Evolutionary conservation across 2,329 filamentous ascomycete genomes (phyloP).

Genomic region (Fusarium palustre): DNA sequence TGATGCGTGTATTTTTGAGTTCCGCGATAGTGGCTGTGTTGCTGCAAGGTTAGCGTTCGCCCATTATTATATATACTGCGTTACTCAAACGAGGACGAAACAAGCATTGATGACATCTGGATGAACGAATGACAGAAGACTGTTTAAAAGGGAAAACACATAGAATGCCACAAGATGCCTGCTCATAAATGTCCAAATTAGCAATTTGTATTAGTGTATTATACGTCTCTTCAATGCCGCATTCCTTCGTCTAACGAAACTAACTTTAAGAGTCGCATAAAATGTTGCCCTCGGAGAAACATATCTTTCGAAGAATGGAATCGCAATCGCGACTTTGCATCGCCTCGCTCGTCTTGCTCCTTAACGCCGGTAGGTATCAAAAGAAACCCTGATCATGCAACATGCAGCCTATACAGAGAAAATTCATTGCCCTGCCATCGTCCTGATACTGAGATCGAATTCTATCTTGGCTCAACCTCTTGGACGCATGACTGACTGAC

Average conservation of each 20-base stretch:
- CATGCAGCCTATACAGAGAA: slow-evolving; percentile 41
- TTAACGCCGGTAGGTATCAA: slow-evolving; percentile 43
- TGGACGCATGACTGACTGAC: slow-evolving; percentile 8
- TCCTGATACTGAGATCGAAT: slow-evolving; percentile 17
- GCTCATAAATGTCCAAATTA: slow-evolving; percentile 1
- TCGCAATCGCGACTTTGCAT: slow-evolving; percentile 25
- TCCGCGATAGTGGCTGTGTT: neutral
- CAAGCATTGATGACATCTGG: neutral
- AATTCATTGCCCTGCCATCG: slow-evolving; percentile 16
- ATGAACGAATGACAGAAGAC: neutral
- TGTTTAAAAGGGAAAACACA: neutral
- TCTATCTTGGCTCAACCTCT: slow-evolving; percentile 1
- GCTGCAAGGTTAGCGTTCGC: neutral
- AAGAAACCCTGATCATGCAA: slow-evolving; percentile 42
- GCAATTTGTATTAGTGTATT: slow-evolving; percentile 36
- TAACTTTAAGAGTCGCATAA: slow-evolving; percentile 4
- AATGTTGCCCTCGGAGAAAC: slow-evolving; percentile 16
- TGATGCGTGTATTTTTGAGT: neutral
- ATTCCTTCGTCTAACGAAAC: slow-evolving; percentile 26
- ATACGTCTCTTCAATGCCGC: slow-evolving; percentile 24
- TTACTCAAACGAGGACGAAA: neutral
- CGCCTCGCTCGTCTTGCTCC: slow-evolving; percentile 38
- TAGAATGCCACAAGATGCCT: neutral
- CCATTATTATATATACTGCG: neutral
- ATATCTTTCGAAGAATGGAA: slow-evolving; percentile 23